Evolutionary conservation across 805 yeast species (phyloP).

Genomic region (Jamesozyma jinghongensis): DNA sequence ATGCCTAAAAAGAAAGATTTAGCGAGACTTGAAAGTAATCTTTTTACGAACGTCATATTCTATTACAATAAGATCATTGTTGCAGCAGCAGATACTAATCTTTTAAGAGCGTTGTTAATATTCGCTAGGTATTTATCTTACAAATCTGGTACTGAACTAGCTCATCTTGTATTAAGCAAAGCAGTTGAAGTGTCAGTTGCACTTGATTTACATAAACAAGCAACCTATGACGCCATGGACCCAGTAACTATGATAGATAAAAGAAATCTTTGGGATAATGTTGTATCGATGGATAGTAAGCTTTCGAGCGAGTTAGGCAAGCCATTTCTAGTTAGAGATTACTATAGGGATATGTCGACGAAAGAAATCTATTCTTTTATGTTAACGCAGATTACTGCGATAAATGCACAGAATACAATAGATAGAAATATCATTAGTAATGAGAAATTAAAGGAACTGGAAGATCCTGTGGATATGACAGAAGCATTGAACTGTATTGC

Average conservation of each 20-base stretch:
- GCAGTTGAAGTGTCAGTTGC: conserved; percentile 45
- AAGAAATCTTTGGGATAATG: conserved; percentile 37
- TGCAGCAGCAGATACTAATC: conserved; percentile 39
- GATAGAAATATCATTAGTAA: not conserved
- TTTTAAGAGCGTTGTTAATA: conserved; percentile 44
- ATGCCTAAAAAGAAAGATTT: conserved; percentile 9
- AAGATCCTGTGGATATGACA: not conserved
- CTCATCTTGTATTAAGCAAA: conserved; percentile 33
- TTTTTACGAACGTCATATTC: conserved; percentile 33
- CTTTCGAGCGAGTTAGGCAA: conserved; percentile 8
- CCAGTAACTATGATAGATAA: conserved; percentile 2
- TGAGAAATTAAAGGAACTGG: not conserved
- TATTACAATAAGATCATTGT: conserved; percentile 42
- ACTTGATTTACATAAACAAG: conserved; percentile 46
- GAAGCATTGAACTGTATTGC: conserved; percentile 6
- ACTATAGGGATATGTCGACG: conserved; percentile 2
- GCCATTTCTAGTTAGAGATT: conserved; percentile 9
- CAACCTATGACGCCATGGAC: conserved; percentile 30
- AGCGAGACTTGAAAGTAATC: conserved; percentile 13
- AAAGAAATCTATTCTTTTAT: conserved; percentile 8
- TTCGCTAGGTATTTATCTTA: conserved; percentile 31
- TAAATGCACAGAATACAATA: not conserved
- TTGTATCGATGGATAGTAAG: conserved; percentile 15
- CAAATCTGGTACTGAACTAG: conserved; percentile 32
- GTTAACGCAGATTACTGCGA: not conserved